Base-by-base conservation (phyloP, 2,329 filamentous ascomycete species). In the Biscogniauxia sp. region DNA sequence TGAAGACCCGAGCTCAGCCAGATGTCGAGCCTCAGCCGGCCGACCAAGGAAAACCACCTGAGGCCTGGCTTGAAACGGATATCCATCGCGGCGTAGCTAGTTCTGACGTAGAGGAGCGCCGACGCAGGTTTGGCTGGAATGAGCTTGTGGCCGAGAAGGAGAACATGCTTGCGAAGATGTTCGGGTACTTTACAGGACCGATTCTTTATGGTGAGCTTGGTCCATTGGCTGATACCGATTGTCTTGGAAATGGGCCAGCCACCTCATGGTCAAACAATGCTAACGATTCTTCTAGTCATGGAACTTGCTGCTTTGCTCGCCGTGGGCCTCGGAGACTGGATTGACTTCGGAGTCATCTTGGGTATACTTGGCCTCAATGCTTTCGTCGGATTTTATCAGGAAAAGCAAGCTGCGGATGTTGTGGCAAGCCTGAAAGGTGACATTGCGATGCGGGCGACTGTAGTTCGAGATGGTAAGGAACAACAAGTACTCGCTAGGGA, bases 361-460 rank as follows among this genome's bases (percentile, higher is more conserved):
- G 89, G 84, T 80, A 92, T 92, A 76, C 79, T 92, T 59, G 69
- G 88, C 73, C 86, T 92, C 64, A 92, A 92, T 79, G 89, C 89
- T 66, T 79, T 88, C 65, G 89, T 91, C 75, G 89, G 89, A 80
- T 92, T 88, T 85, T 91, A 92, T 76, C 89, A 91, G 76, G 89
- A 92, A 78, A 92, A 92, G 80, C 88, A 91, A 77, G 89, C 89
- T 69, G 89, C 88, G 67, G 89, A 92, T 77, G 88, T 91, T 71
- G 88, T 91, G 70, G 88, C 88, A 59, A 85, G 81, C 64, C 79
- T 92, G 64, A 91, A 91, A 81, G 89, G 89, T 79, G 89, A 92
- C 72, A 92, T 92, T 72, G 89, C 89, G 70, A 89, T 92, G 86
- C 88, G 86, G 77, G 85, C 87, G 54, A 81, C 79, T 64, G 87